Evolutionary conservation across 2,329 filamentous ascomycete genomes (phyloP).

Genomic region (Beauveria caledonica): DNA sequence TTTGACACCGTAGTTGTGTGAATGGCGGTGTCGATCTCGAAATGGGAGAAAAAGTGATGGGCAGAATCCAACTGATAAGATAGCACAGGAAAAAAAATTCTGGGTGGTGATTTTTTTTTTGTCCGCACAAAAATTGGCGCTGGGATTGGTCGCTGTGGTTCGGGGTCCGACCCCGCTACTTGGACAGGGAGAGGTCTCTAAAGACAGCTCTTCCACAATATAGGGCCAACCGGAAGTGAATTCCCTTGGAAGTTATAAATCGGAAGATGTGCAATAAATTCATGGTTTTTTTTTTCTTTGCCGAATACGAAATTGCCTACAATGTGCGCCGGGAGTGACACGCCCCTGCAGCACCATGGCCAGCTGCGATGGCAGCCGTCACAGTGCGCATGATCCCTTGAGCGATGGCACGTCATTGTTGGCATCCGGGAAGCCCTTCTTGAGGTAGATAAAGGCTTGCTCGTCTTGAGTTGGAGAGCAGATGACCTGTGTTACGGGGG

Average conservation of each 20-base stretch:
- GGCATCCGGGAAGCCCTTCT: neutral
- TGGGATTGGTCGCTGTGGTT: slow-evolving; percentile 2
- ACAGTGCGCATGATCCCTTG: neutral
- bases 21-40: slow-evolving; percentile 9
- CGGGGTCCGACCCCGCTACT: slow-evolving; percentile 6
- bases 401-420: slow-evolving; percentile 1
- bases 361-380: neutral
- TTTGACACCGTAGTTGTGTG: slow-evolving; percentile 7
- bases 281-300: too few relatives aligned
- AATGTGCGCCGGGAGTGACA: too few relatives aligned
- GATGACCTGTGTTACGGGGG: neutral
- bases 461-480: neutral
- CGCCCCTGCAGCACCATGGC: neutral
- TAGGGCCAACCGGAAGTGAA: neutral
- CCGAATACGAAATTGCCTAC: too few relatives aligned
- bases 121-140: slow-evolving; percentile 2
- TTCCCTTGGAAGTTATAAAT: too few relatives aligned
- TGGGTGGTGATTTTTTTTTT: slow-evolving; percentile 6
- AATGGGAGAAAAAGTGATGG: slow-evolving; percentile 2
- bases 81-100: slow-evolving; percentile 21
- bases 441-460: neutral
- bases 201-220: too few relatives aligned
- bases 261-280: too few relatives aligned
- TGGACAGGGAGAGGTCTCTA: too few relatives aligned
- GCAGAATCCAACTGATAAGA: slow-evolving; percentile 21